Evolutionary conservation across 2,329 filamentous ascomycete genomes (phyloP), one percentile per base, ranked within the genome.

Genomic region (Venturia oleaginea): DNA sequence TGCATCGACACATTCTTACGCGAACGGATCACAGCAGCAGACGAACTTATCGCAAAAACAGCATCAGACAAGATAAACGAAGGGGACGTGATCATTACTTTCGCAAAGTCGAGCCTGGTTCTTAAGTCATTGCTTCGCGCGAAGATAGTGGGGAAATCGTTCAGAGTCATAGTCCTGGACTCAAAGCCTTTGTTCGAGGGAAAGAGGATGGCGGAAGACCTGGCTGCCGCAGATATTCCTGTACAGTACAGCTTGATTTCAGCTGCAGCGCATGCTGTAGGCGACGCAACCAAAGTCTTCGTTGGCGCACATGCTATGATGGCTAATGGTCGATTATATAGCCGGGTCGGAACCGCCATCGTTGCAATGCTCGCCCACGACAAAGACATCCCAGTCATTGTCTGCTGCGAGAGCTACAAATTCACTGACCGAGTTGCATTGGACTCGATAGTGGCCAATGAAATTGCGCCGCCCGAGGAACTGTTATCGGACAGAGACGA

Each of bases 291-390:
- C 7, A 86, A 88, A 70, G 86, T 94, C 11, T 84, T 97, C 62
- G 81, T 99, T 1, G 92, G 92, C 15, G 92, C 92, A 4, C 92
- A 97, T 73, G 90, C 91, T 46, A 94, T 99, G 86, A 94, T 96
- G 78, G 92, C 90, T 69, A 97, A 97, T 75, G 94, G 94, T 8
- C 85, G 90, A 40, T 83, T 99, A 70, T 96, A 95, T 76, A 93
- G 90, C 4, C 86, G 92, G 24, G 86, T 91, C 11, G 94, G 94
- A 66, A 96, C 92, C 3, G 91, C 90, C 30, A 85, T 94, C 66
- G 84, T 97, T 11, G 92, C 93, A 22, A 89, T 94, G 80, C 86
- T 89, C 51, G 93, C 92, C 6, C 85, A 87, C 62, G 85, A 89
- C 65, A 81, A 86, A 24, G 87, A 88, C 65, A 84, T 92, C 43